Evolutionary conservation across 768 basidiomycete genomes (phyloP).

Genomic region (Pleurotus eryngii): DNA sequence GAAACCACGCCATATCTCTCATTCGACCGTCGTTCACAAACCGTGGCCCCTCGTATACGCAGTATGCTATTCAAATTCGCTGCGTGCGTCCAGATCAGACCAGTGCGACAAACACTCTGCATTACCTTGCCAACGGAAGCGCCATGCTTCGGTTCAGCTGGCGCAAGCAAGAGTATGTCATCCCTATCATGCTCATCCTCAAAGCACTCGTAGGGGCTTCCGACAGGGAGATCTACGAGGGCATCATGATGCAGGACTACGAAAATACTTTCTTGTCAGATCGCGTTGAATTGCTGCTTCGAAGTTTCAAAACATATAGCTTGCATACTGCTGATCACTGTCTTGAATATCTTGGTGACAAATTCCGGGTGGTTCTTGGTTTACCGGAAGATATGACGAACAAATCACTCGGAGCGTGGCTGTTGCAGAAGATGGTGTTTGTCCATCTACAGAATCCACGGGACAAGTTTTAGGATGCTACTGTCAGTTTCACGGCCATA

Average conservation of each 20-base stretch:
- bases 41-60: constrained; percentile 93
- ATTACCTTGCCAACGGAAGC: constrained; percentile 94
- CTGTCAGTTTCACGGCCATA: constrained; percentile 53
- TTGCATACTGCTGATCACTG: constrained; percentile 88
- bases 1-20: constrained; percentile 93
- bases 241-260: constrained; percentile 94
- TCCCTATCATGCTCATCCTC: constrained; percentile 94
- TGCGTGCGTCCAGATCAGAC: constrained; percentile 93
- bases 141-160: constrained; percentile 97
- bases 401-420: constrained; percentile 72
- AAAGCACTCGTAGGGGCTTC: constrained; percentile 90
- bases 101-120: constrained; percentile 91
- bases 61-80: constrained; percentile 92
- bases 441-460: constrained; percentile 85
- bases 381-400: constrained; percentile 94
- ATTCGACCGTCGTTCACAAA: constrained; percentile 87
- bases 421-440: constrained; percentile 81
- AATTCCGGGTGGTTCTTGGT: constrained; percentile 89
- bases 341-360: constrained; percentile 92
- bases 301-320: constrained; percentile 93
- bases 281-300: constrained; percentile 88
- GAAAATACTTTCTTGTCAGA: constrained; percentile 97
- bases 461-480: constrained; percentile 95
- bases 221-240: constrained; percentile 96
- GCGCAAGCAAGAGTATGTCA: constrained; percentile 97